Conservation (phyloP, 768 basidiomycete genomes). For the Pulveroboletus sp. region DNA sequence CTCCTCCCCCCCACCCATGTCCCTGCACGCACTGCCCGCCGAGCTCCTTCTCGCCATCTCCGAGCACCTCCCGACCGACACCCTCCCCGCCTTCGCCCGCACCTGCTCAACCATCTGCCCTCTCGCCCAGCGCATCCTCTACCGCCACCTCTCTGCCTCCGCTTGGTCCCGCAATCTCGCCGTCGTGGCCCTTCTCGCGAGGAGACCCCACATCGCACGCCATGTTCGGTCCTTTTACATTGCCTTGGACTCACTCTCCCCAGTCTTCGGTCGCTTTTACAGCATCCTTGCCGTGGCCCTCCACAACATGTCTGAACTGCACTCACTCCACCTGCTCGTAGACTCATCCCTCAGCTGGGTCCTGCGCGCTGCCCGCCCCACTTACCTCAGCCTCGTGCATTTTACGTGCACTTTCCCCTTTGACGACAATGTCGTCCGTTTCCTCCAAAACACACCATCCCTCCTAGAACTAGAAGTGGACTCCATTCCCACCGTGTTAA, state of each 20-base stretch:
- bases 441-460: constrained; percentile 51
- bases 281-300: constrained; percentile 48
- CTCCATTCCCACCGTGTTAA: constrained; percentile 27
- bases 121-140: constrained; percentile 59
- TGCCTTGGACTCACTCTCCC: constrained; percentile 39
- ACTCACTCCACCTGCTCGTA: constrained; percentile 44
- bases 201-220: constrained; percentile 50
- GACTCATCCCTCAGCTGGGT: constrained; percentile 53
- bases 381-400: constrained; percentile 46
- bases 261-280: constrained; percentile 46
- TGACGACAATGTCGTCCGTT: constrained; percentile 52
- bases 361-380: constrained; percentile 32
- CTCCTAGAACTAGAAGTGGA: constrained; percentile 57
- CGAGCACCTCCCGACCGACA: constrained; percentile 29
- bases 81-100: constrained; percentile 48
- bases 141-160: constrained; percentile 50
- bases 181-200: constrained; percentile 53
- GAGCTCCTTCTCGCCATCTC: constrained; percentile 60
- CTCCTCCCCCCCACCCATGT: constrained; percentile 31
- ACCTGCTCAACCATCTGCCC: constrained; percentile 39
- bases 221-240: constrained; percentile 61
- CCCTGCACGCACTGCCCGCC: constrained; percentile 45
- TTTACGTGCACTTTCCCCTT: constrained; percentile 61
- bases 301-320: constrained; percentile 55
- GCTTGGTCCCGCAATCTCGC: constrained; percentile 40